Conservation (phyloP, 805 yeast species). For the Candida sonorensis region DNA sequence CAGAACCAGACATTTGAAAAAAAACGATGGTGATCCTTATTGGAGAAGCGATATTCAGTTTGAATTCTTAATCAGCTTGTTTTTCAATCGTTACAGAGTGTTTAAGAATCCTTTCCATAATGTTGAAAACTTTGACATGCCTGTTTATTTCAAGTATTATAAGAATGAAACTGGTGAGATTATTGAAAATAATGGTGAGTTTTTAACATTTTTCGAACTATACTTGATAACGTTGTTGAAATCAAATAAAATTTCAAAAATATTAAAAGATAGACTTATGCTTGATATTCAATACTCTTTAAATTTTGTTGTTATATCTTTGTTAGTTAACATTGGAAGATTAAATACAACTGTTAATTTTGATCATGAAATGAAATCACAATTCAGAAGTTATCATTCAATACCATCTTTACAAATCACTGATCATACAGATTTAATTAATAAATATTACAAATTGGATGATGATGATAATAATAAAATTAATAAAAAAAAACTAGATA, state of each 20-base stretch:
- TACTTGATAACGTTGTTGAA: constrained; percentile 78
- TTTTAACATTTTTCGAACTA: constrained; percentile 73
- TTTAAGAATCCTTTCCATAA: constrained; percentile 57
- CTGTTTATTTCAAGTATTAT: constrained; percentile 22
- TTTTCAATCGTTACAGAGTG: constrained; percentile 55
- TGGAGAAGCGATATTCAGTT: constrained; percentile 86
- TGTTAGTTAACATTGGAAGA: constrained; percentile 86
- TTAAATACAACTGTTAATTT: constrained; percentile 93
- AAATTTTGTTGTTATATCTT: constrained; percentile 39
- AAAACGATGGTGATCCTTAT: constrained; percentile 86
- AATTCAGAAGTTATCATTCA: constrained; percentile 86
- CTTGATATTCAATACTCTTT: constrained; percentile 37
- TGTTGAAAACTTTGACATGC: constrained; percentile 31
- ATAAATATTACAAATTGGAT: constrained; percentile 19
- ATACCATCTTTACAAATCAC: constrained; percentile 83
- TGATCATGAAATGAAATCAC: constrained; percentile 93
- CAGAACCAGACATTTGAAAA: constrained; percentile 59
- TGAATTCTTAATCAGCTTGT: constrained; percentile 61
- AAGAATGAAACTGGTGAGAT: constrained; percentile 19
- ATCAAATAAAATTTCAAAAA: constrained; percentile 75
- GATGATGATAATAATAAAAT: constrained; percentile 8
- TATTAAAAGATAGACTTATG: constrained; percentile 74
- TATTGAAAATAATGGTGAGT: constrained; percentile 28
- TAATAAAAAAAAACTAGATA: constrained; percentile 16
- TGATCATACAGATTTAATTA: constrained; percentile 32